Base-by-base conservation (phyloP, 768 basidiomycete species). In the Pisolithus marmoratus region DNA sequence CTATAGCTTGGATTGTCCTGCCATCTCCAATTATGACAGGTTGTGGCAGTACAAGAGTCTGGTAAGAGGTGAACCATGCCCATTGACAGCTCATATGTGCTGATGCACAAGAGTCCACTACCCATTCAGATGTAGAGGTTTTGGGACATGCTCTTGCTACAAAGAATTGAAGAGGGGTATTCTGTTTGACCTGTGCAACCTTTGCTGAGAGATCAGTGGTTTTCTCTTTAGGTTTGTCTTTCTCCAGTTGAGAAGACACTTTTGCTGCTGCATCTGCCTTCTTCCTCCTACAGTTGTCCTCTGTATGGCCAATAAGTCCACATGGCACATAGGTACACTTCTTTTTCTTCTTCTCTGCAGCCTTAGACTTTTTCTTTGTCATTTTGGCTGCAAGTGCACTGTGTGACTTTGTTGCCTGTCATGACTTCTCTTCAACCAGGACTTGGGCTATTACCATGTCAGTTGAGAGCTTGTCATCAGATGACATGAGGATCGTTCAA, bases 401-500 rank as follows among this genome's bases (percentile, higher is more conserved):
- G 9, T n/a, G 19, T 19, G 19, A n/a, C 15, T 29, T 29, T 29
- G 27, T 29, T 29, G 27, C 27, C 27, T 41, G n/a, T 19, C 4
- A 8, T 41, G 40, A 41, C 40, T 41, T 49, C 24, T 49, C 38
- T 20, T 49, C 49, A 5, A 49, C 31, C 1, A 49, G 26, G 3
- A 29, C 26, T 19, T 49, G 49, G 1, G 15, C 12, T 5, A 49
- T 40, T 7, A 42, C 38, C 0, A 19, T 4, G 5, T 49, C 38
- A 15, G 26, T 31, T 11, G 23, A 19, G 7, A 49, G 26, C 26
- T 49, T 49, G 15, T 41, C 49, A 20, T 41, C 38, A 22, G 27
- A 17, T 11, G 55, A 50, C 52, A 61, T 60, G n/a, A 63, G 54
- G 52, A 63, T 60, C 1, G 55, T 61, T 15, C 47, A 48, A 15